Percentiles rank a stretch among this genome's conserved stretches.
These are phyloP conservation scores for Malbranchea cinnamomea DNA, from an alignment of 2,329 filamentous ascomycete genomes.

Conservation along the genomic window DNA sequence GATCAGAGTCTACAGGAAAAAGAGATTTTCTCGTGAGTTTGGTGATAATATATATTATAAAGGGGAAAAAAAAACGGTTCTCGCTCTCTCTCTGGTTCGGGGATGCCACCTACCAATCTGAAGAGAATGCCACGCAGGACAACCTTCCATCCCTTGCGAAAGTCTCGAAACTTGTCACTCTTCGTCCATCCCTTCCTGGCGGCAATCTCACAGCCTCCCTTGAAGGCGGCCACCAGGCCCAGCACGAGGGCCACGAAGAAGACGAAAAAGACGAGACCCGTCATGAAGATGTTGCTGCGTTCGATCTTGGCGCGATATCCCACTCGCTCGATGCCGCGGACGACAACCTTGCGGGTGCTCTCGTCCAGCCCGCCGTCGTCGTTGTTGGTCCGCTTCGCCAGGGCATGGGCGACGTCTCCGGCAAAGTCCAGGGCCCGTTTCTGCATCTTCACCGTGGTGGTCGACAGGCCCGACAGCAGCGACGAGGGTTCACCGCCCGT, in stretches of 20 bases:
- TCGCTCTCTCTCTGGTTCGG: conserved; percentile 1
- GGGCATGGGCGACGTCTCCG: conserved; percentile 15
- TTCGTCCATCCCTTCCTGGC: conserved; percentile 66
- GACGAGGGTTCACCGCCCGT: conserved; percentile 76
- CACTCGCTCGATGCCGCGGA: conserved; percentile 77
- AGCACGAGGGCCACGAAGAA: conserved; percentile 65
- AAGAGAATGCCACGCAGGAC: conserved; percentile 89
- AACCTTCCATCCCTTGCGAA: conserved; percentile 86
- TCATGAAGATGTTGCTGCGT: conserved; percentile 83
- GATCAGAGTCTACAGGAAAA: conserved; percentile 48
- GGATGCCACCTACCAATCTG: conserved; percentile 42
- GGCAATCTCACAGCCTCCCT: conserved; percentile 62
- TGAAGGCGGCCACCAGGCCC: conserved; percentile 61
- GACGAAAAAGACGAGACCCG: conserved; percentile 76
- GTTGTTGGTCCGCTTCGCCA: conserved; percentile 40
- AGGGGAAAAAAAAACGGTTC: too few species aligned
- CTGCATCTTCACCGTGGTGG: conserved; percentile 60
- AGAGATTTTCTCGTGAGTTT: conserved; percentile 4
- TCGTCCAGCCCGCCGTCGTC: conserved; percentile 37
- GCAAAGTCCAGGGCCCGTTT: conserved; percentile 42
- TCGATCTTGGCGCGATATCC: conserved; percentile 78
- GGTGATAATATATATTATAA: conserved; percentile 1
- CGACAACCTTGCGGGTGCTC: conserved; percentile 32
- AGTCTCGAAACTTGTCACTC: conserved; percentile 75
- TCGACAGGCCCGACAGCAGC: conserved; percentile 57